These are phyloP conservation scores for Zygosaccharomyces sapae DNA, from an alignment of 1,139 yeast species.

Conservation along the genomic window DNA sequence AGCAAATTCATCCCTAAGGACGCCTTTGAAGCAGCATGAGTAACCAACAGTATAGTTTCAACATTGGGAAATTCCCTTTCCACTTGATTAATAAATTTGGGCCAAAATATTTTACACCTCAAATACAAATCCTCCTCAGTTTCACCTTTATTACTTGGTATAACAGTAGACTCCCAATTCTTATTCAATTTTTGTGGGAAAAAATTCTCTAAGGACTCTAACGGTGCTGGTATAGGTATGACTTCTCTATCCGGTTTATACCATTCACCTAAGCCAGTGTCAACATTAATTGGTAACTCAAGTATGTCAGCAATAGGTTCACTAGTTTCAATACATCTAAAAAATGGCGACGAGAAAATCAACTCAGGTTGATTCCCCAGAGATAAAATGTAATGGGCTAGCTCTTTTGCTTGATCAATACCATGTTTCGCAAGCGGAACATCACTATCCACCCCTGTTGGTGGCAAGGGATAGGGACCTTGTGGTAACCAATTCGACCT, in stretches of 20 bases:
- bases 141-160: conserved; percentile 65
- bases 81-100: conserved; percentile 47
- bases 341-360: conserved; percentile 77
- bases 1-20: conserved; percentile 69
- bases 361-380: conserved; percentile 55
- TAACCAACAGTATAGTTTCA: conserved; percentile 55
- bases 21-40: conserved; percentile 83
- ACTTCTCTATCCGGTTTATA: conserved; percentile 51
- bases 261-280: conserved; percentile 74
- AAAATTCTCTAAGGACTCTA: conserved; percentile 44
- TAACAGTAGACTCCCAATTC: conserved; percentile 48
- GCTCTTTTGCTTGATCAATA: conserved; percentile 69
- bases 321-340: conserved; percentile 82
- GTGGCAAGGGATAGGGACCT: conserved; percentile 64
- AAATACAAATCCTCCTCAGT: conserved; percentile 56
- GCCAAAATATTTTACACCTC: conserved; percentile 51
- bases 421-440: conserved; percentile 80
- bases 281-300: conserved; percentile 55
- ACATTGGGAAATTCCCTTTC: conserved; percentile 52
- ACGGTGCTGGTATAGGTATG: conserved; percentile 58
- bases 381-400: conserved; percentile 49
- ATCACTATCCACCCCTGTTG: conserved; percentile 80
- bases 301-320: conserved; percentile 58
- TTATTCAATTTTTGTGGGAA: conserved; percentile 47
- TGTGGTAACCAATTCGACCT: conserved; percentile 78